Base-by-base conservation (phyloP, 805 yeast genomes). In the Wilhelminamyces savonicus region DNA sequence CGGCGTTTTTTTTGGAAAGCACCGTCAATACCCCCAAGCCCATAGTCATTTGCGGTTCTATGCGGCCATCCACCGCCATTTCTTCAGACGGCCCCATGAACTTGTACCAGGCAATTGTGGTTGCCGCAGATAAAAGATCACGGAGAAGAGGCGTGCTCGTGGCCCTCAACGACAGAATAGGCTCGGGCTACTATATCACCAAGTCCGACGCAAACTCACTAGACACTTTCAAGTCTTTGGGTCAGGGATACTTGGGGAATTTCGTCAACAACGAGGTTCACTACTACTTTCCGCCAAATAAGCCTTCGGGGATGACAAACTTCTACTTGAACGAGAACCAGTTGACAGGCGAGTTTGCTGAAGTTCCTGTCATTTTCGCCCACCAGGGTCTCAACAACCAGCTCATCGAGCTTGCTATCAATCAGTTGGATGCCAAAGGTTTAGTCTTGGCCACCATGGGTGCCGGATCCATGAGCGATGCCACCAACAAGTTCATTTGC, bases 1-100 rank as follows among this genome's bases (percentile, higher is more conserved):
- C 84, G 6, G 74, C 82, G 0, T 76, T 77, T 46, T 77, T 77
- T 48, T 53, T 77, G 21, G 80, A 76, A 37, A 54, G 69, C 30
- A 66, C 71, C 7, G 43, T 70, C 17, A 40, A 55, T 26, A 15
- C 66, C 10, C 23, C 39, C 23, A 62, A 76, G 32, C 83, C 83
- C 4, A 70, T 79, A 30, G 84, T 78, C 4, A 57, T 79, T 49
- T 78, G 82, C 28, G 87, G 87, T 2, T 73, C 82, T 5, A 79
- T 79, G 87, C 66, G 85, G 46, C 87, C 87, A 1, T 71, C 81
- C 7, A 75, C 82, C 3, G 74, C 80, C 23, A 69, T 79, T 23
- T 74, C 82, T 2, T 76, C 82, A 2, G 87, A 79, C 48, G 85
- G 85, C 3, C 78, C 82, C 5, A 77, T 78, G 76, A 79, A 79